These are phyloP conservation scores for Sporobolus alterniflorus DNA, from an alignment of 202 grass and related monocot species.

Conservation along the genomic window DNA sequence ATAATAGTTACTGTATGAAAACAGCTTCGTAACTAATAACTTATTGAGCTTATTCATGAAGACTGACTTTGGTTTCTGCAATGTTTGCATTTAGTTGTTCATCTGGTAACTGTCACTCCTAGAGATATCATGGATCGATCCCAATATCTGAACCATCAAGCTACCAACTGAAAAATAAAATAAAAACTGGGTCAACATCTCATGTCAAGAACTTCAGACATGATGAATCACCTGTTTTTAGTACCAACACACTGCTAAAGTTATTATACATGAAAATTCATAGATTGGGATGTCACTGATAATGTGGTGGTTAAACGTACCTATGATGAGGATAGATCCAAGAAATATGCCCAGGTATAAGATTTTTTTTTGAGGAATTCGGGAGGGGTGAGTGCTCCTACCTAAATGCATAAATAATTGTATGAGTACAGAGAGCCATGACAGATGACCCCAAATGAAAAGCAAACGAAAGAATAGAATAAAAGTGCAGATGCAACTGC, in stretches of 20 bases:
- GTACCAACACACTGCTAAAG: not conserved
- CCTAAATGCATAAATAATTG: too few relatives aligned
- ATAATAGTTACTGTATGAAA: not conserved
- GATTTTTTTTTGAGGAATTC: too few relatives aligned
- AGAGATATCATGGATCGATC: constrained; percentile 52
- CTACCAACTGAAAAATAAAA: constrained; percentile 55
- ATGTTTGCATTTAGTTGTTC: constrained; percentile 24
- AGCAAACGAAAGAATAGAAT: too few relatives aligned
- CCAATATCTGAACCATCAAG: constrained; percentile 81
- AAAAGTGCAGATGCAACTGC: too few relatives aligned
- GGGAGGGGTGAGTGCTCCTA: too few relatives aligned
- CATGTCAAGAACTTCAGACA: not conserved
- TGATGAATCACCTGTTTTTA: not conserved
- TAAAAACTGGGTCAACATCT: constrained; percentile 11
- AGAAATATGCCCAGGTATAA: too few relatives aligned
- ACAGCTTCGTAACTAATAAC: not conserved
- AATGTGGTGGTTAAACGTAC: constrained; percentile 35
- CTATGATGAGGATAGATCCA: constrained; percentile 80
- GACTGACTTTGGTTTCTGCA: not conserved
- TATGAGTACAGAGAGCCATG: too few relatives aligned
- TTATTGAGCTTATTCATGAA: not conserved
- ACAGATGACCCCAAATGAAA: too few relatives aligned
- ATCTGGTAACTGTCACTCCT: constrained; percentile 40
- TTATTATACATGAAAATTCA: not conserved
- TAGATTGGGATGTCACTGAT: not conserved